Evolutionary conservation across 2,329 filamentous ascomycete genomes (phyloP).

Genomic region (Fusarium miscanthi): DNA sequence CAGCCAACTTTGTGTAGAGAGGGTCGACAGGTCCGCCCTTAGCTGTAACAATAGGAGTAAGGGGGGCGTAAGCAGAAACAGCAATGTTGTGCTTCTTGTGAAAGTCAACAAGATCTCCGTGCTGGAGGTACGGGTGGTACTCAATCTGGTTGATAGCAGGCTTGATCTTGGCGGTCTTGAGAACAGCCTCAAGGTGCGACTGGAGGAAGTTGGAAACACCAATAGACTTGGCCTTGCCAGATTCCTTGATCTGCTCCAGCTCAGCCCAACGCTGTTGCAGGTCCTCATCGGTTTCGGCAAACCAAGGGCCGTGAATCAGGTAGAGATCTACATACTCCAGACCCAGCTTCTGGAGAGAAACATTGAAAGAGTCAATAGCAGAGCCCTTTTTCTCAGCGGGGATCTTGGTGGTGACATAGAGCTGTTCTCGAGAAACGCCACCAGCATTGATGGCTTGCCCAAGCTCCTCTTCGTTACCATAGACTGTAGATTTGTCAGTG

Average conservation of each 20-base stretch:
- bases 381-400: conserved; percentile 53
- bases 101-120: conserved; percentile 68
- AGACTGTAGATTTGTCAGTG: conserved; percentile 54
- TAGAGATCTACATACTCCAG: conserved; percentile 80
- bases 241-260: conserved; percentile 73
- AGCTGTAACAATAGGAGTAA: conserved; percentile 62
- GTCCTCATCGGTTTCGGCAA: conserved; percentile 59
- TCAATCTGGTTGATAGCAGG: conserved; percentile 86
- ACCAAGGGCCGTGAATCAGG: conserved; percentile 69
- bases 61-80: conserved; percentile 65
- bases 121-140: conserved; percentile 80
- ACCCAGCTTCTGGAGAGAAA: conserved; percentile 72
- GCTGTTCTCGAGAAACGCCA: conserved; percentile 71
- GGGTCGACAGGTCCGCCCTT: conserved; percentile 64
- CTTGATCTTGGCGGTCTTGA: conserved; percentile 68
- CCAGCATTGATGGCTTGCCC: conserved; percentile 76
- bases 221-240: conserved; percentile 74
- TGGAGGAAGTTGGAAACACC: conserved; percentile 81
- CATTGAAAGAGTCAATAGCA: conserved; percentile 64
- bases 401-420: conserved; percentile 75
- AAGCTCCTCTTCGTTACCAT: conserved; percentile 75
- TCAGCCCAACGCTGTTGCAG: conserved; percentile 71
- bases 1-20: conserved; percentile 61
- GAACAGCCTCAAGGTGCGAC: conserved; percentile 64
- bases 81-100: conserved; percentile 68